phyloP scores from a whole-genome alignment of 116 monocot genomes.

The Dioscorea cayenensis region DNA sequence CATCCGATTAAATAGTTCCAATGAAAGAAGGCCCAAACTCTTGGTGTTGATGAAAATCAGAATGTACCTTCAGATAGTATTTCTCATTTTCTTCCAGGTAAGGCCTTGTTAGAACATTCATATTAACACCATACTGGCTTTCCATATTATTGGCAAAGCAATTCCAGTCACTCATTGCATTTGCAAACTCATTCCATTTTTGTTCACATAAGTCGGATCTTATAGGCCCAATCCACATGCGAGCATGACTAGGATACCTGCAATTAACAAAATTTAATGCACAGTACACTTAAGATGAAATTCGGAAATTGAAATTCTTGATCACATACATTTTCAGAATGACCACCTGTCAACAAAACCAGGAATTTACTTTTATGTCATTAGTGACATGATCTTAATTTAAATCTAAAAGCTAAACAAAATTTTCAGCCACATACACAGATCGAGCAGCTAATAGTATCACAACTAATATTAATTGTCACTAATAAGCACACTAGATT shows the following conservation, averaged over 20 bases:
- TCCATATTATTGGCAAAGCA: slow-evolving; percentile 76
- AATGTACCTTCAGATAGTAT: slow-evolving; percentile 76
- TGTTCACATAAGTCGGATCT: slow-evolving; percentile 74
- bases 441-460: too few species aligned
- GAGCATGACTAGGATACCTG: slow-evolving; percentile 99
- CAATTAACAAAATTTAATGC: slow-evolving; percentile 7
- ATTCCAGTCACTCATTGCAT: slow-evolving; percentile 75
- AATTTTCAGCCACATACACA: too few species aligned
- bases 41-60: not conserved
- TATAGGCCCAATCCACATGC: slow-evolving; percentile 95
- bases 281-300: not conserved
- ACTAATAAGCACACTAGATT: too few species aligned
- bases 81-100: slow-evolving; percentile 81
- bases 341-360: not conserved
- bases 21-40: not conserved
- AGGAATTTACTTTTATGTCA: not conserved
- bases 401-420: too few species aligned
- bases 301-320: not conserved
- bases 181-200: slow-evolving; percentile 70
- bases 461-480: too few species aligned
- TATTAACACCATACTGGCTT: slow-evolving; percentile 79
- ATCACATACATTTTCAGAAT: not conserved
- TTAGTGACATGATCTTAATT: too few species aligned
- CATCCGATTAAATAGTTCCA: not conserved
- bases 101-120: slow-evolving; percentile 72